Conservation (phyloP, 2,329 filamentous ascomycete species). For the Aureobasidium namibiae region DNA sequence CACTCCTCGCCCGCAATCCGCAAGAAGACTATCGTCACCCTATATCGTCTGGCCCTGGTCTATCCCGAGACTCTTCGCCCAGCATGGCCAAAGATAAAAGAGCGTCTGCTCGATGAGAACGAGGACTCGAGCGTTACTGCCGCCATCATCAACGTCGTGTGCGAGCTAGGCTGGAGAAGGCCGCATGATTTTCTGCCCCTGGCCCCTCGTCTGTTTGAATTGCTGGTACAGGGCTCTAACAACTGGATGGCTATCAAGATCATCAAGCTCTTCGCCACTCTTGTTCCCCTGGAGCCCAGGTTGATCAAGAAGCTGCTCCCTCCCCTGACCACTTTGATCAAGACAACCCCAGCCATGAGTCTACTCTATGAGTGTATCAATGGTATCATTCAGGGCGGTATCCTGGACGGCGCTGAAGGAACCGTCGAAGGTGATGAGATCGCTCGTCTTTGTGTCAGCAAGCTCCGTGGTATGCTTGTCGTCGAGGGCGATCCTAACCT, state of each 20-base stretch:
- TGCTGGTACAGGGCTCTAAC: slow-evolving; percentile 84
- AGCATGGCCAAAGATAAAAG: slow-evolving; percentile 96
- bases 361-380: slow-evolving; percentile 97
- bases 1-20: slow-evolving; percentile 80
- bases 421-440: slow-evolving; percentile 82
- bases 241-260: slow-evolving; percentile 99
- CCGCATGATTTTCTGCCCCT: slow-evolving; percentile 90
- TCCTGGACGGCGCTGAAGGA: slow-evolving; percentile 74
- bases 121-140: slow-evolving; percentile 92
- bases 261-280: slow-evolving; percentile 92
- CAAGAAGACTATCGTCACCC: slow-evolving; percentile 92
- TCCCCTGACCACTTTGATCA: slow-evolving; percentile 84
- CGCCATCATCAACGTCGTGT: slow-evolving; percentile 93
- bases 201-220: slow-evolving; percentile 82
- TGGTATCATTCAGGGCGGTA: slow-evolving; percentile 93
- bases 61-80: slow-evolving; percentile 88
- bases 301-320: slow-evolving; percentile 85
- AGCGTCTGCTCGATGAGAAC: slow-evolving; percentile 77
- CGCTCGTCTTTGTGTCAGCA: slow-evolving; percentile 82
- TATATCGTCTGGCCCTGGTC: slow-evolving; percentile 89
- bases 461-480: slow-evolving; percentile 88
- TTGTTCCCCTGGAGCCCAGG: slow-evolving; percentile 86
- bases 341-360: slow-evolving; percentile 96
- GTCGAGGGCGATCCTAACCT: slow-evolving; percentile 90
- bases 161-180: slow-evolving; percentile 87